Percentiles rank a stretch among this genome's conserved stretches.
Evolutionary conservation across 495 filamentous ascomycete genomes (phyloP).

Genomic region (Penicillium atrosanguineum): DNA sequence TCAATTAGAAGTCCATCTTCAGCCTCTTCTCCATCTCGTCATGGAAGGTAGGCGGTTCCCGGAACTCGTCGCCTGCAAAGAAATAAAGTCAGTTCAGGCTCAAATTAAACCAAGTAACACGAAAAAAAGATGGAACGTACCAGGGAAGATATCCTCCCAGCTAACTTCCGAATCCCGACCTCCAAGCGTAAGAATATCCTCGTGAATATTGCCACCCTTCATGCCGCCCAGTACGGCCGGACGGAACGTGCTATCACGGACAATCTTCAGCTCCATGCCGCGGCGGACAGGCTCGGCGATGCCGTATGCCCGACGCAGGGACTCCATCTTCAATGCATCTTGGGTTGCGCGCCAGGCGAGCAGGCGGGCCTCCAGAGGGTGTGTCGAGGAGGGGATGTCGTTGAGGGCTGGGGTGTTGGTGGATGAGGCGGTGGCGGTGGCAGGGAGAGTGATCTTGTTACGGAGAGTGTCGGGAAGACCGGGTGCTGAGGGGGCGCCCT

Average conservation of each 20-base stretch:
- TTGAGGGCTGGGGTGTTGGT: constrained; percentile 35
- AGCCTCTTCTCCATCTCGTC: constrained; percentile 92
- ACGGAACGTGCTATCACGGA: constrained; percentile 56
- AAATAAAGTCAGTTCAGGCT: constrained; percentile 11
- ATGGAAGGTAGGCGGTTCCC: constrained; percentile 69
- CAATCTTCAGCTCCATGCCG: constrained; percentile 93
- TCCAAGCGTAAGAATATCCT: constrained; percentile 69
- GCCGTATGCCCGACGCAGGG: constrained; percentile 78
- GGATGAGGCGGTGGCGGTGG: constrained; percentile 42
- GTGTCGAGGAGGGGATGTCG: constrained; percentile 54
- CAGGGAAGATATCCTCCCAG: constrained; percentile 89
- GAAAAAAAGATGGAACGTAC: constrained; percentile 28
- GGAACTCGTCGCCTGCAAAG: constrained; percentile 55
- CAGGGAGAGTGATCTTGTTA: constrained; percentile 63
- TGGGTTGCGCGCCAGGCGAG: constrained; percentile 81
- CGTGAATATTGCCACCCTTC: constrained; percentile 53
- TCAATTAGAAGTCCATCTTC: constrained; percentile 63
- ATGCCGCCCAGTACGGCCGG: constrained; percentile 44
- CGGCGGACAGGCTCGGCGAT: constrained; percentile 90
- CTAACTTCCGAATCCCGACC: constrained; percentile 71
- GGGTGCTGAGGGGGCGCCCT: constrained; percentile 80
- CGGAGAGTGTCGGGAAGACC: constrained; percentile 91
- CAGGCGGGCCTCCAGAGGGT: constrained; percentile 90
- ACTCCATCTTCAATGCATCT: constrained; percentile 81
- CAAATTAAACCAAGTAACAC: constrained; percentile 4